Evolutionary conservation across 2,329 filamentous ascomycete genomes (phyloP).

Genomic region (Colletotrichum liaoningense): DNA sequence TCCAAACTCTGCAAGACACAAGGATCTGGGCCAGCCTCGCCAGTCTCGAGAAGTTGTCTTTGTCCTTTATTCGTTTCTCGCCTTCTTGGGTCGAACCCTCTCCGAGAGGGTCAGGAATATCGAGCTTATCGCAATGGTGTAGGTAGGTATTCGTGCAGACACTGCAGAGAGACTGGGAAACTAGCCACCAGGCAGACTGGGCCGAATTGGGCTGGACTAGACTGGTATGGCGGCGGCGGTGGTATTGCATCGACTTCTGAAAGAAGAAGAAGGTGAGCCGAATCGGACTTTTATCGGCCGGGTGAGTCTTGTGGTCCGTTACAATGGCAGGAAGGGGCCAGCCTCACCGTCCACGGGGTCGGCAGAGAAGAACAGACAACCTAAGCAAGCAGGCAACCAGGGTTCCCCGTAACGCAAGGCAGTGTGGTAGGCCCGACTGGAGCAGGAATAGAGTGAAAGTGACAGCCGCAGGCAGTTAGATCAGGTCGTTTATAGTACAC

Average conservation of each 20-base stretch:
- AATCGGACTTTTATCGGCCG: slow-evolving; percentile 12
- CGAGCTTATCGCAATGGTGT: not conserved
- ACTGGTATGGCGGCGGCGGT: not conserved
- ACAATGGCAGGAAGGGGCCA: not conserved
- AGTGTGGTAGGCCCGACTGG: not conserved
- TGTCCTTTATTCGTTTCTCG: not conserved
- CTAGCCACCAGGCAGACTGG: not conserved
- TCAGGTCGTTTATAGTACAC: not conserved
- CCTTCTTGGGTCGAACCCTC: not conserved
- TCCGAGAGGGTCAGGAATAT: not conserved
- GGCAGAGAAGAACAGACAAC: too few relatives aligned
- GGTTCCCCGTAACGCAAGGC: too few relatives aligned
- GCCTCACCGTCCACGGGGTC: not conserved
- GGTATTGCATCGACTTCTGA: not conserved
- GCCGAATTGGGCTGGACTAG: not conserved
- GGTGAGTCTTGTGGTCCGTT: slow-evolving; percentile 2
- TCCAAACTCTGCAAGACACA: not conserved
- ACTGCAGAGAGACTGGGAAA: not conserved
- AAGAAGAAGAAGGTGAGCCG: not conserved
- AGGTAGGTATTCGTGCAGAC: not conserved
- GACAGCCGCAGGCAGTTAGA: not conserved
- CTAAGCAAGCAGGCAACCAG: too few relatives aligned
- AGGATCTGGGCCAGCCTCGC: not conserved
- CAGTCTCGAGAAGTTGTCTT: not conserved
- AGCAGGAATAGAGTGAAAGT: not conserved